phyloP scores from a whole-genome alignment of 768 basidiomycete species.

The Agaricus bisporus region DNA sequence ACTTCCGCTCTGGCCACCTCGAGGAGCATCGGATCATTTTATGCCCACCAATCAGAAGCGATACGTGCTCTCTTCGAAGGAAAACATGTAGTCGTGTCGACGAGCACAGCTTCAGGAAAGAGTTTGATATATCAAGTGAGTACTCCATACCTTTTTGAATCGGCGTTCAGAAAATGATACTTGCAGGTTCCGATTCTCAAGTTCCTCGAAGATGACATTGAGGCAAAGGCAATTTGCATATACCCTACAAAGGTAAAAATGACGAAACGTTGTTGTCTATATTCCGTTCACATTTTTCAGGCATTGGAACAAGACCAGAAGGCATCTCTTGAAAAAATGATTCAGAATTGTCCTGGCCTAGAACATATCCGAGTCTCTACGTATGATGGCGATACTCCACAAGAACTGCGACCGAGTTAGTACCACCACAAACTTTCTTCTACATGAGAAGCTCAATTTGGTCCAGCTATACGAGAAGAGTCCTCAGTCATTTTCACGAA shows the following conservation, averaged over 20 bases:
- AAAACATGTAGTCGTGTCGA: conserved; percentile 80
- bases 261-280: not conserved
- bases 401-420: conserved; percentile 56
- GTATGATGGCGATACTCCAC: conserved; percentile 86
- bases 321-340: conserved; percentile 58
- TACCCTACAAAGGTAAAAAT: conserved; percentile 79
- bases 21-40: conserved; percentile 58
- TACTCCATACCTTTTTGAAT: not conserved
- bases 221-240: conserved; percentile 72
- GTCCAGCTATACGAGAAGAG: conserved; percentile 58
- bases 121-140: conserved; percentile 80
- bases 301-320: conserved; percentile 89
- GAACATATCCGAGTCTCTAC: conserved; percentile 63
- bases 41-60: conserved; percentile 66
- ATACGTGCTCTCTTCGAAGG: conserved; percentile 54
- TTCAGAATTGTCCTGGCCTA: conserved; percentile 56
- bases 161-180: not conserved
- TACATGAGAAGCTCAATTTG: not conserved
- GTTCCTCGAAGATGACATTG: conserved; percentile 54
- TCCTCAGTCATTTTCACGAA: conserved; percentile 87
- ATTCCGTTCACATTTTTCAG: conserved; percentile 25
- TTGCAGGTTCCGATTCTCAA: conserved; percentile 63
- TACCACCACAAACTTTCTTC: not conserved
- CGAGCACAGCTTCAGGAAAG: conserved; percentile 86
- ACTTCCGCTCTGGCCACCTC: conserved; percentile 47